Percentiles rank a stretch among this genome's conserved stretches.
Conservation (phyloP, 2,329 filamentous ascomycete genomes). For the Aspergillus sp. region DNA sequence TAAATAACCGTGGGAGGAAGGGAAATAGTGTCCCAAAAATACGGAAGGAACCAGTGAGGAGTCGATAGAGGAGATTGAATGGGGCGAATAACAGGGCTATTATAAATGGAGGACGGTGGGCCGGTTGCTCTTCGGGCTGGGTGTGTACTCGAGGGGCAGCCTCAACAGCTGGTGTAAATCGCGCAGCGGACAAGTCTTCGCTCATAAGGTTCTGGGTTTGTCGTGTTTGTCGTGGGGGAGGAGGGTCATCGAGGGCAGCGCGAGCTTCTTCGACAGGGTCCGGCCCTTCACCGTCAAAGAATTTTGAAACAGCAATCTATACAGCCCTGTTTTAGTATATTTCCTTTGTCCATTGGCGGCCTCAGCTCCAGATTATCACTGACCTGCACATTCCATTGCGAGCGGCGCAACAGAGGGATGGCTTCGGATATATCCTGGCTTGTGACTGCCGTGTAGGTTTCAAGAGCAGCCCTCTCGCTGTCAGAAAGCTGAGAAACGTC, state of each 20-base stretch:
- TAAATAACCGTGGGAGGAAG: constrained; percentile 62
- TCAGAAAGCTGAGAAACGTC: constrained; percentile 61
- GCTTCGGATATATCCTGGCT: constrained; percentile 71
- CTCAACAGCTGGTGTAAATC: constrained; percentile 41
- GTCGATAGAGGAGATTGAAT: constrained; percentile 66
- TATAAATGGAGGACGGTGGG: constrained; percentile 64
- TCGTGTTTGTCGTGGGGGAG: constrained; percentile 55
- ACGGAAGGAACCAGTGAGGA: constrained; percentile 59
- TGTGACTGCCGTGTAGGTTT: constrained; percentile 83
- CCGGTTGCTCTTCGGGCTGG: constrained; percentile 56
- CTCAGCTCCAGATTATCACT: background rate
- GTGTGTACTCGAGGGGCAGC: constrained; percentile 81
- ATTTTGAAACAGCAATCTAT: constrained; percentile 90
- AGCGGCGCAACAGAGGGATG: constrained; percentile 68
- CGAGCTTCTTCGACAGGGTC: constrained; percentile 72
- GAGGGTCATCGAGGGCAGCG: constrained; percentile 49
- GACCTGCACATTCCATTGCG: constrained; percentile 94
- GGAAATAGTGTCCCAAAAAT: constrained; percentile 70
- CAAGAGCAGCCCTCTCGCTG: constrained; percentile 71
- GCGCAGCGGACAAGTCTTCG: constrained; percentile 27
- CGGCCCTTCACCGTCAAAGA: constrained; percentile 90
- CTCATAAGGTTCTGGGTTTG: constrained; percentile 64
- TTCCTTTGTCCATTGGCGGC: background rate
- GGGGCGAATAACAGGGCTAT: constrained; percentile 73
- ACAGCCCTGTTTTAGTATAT: constrained; percentile 11